A percentile compares a stretch with the other conserved stretches of the same genome.
Conservation (phyloP, 192 early-diverging fungal genomes). For the Geranomyces michiganensis region DNA sequence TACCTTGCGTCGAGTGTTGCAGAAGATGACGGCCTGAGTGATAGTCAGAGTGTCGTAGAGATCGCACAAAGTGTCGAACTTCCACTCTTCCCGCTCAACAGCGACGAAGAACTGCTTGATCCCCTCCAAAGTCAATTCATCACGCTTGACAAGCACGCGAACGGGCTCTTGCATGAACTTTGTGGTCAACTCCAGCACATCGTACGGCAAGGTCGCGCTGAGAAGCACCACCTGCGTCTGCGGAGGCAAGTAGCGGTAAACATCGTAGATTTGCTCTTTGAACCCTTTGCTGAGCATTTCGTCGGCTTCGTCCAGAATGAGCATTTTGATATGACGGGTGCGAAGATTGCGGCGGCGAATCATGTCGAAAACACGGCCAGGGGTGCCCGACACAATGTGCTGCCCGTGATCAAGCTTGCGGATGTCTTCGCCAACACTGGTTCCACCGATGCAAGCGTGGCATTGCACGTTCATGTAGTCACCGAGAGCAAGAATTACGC, state of each 20-base stretch:
- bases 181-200: conserved; percentile 93
- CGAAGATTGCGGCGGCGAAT: conserved; percentile 83
- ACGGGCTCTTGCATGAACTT: conserved; percentile 98
- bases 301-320: conserved; percentile 96
- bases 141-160: conserved; percentile 96
- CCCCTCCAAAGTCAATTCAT: conserved; percentile 97
- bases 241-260: conserved; percentile 90
- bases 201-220: conserved; percentile 89
- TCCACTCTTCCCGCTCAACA: conserved; percentile 98
- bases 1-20: conserved; percentile 93
- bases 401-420: conserved; percentile 87
- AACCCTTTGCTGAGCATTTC: conserved; percentile 93
- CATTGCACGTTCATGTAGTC: conserved; percentile 98
- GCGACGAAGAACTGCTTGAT: conserved; percentile 99
- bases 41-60: conserved; percentile 96
- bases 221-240: conserved; percentile 91
- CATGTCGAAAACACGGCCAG: conserved; percentile 97
- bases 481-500: conserved; percentile 87
- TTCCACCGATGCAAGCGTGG: conserved; percentile 95
- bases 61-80: conserved; percentile 97
- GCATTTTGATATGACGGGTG: conserved; percentile 88
- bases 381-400: conserved; percentile 94
- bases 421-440: conserved; percentile 89
- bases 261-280: conserved; percentile 86
- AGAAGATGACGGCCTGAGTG: conserved; percentile 99